A percentile compares a stretch with the other conserved stretches of the same genome.
phyloP scores from a whole-genome alignment of 1,139 yeast species.

The Spathaspora sp. region DNA sequence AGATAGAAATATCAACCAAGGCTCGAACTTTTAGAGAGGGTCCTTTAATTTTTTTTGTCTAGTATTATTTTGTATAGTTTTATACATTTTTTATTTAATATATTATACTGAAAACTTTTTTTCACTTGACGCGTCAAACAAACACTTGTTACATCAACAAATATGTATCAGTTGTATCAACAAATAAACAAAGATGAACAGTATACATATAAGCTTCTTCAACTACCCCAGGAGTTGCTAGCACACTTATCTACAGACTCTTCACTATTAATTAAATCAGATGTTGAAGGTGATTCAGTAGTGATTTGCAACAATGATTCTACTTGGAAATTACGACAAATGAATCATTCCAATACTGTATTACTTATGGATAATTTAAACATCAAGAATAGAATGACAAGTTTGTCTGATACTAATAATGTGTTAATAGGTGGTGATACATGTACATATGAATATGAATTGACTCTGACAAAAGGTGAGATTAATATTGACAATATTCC shows the following conservation, averaged over 20 bases:
- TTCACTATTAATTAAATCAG: conserved; percentile 48
- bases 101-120: background rate
- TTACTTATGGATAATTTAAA: conserved; percentile 46
- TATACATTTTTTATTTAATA: conserved; percentile 1
- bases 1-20: conserved; percentile 46
- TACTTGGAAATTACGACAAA: conserved; percentile 70
- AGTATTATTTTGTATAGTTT: background rate
- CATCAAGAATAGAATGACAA: conserved; percentile 15
- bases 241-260: conserved; percentile 34
- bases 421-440: conserved; percentile 40
- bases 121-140: background rate
- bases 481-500: conserved; percentile 50
- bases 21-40: conserved; percentile 41
- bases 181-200: conserved; percentile 22
- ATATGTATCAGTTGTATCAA: conserved; percentile 22
- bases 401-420: conserved; percentile 9
- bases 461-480: conserved; percentile 35
- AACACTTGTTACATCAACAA: background rate
- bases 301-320: conserved; percentile 59
- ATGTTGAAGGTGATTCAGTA: conserved; percentile 40
- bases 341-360: conserved; percentile 85
- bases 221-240: conserved; percentile 57
- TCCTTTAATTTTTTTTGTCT: background rate
- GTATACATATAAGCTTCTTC: conserved; percentile 53
- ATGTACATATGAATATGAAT: conserved; percentile 53